Percentiles rank a stretch among this genome's conserved stretches.
phyloP scores from a whole-genome alignment of 2,329 filamentous ascomycete genomes.

The Diaporthe ilicicola region DNA sequence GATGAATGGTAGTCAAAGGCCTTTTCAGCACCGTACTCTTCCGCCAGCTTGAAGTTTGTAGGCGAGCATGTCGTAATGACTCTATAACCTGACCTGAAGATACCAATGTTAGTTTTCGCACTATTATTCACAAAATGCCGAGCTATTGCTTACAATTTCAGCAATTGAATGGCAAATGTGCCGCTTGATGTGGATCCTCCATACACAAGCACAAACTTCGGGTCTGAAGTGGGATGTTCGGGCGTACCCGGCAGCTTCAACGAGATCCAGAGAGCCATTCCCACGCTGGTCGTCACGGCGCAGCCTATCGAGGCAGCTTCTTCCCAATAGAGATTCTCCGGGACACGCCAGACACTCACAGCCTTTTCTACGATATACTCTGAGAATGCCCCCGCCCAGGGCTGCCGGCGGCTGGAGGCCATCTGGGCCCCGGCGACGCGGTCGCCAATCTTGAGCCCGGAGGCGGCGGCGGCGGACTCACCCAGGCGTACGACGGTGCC shows the following conservation, averaged over 20 bases:
- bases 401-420: constrained; percentile 30
- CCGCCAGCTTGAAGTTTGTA: constrained; percentile 44
- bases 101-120: not conserved
- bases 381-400: constrained; percentile 36
- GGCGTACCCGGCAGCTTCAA: constrained; percentile 35
- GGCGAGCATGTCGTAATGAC: constrained; percentile 39
- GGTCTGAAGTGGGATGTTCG: not conserved
- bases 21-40: constrained; percentile 47
- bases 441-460: constrained; percentile 41
- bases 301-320: constrained; percentile 33
- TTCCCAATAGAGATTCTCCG: constrained; percentile 30
- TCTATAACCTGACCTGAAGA: not conserved
- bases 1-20: constrained; percentile 48
- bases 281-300: constrained; percentile 32
- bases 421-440: constrained; percentile 38
- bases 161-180: not conserved
- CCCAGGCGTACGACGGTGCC: constrained; percentile 38
- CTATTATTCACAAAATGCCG: not conserved
- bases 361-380: constrained; percentile 36
- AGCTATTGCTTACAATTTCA: constrained; percentile 35
- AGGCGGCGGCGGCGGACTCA: not conserved
- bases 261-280: constrained; percentile 35
- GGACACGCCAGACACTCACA: constrained; percentile 20
- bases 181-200: not conserved
- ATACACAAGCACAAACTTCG: not conserved